These are phyloP conservation scores for Eucalyptus sp. DNA, from an alignment of 345 rosid genomes.

Conservation along the genomic window DNA sequence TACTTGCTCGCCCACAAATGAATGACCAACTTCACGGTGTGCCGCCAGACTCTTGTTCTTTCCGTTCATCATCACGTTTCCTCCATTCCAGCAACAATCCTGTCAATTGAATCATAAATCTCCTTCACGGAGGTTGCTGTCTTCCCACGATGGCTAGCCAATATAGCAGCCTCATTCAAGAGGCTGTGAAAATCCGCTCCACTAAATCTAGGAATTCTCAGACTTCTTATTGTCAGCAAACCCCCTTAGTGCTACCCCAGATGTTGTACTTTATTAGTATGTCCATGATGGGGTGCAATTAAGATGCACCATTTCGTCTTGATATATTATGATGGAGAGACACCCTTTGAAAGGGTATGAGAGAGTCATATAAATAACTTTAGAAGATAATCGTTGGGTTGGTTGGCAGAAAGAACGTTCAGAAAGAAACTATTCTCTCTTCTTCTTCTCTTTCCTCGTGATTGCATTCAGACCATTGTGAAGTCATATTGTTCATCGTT, in stretches of 20 bases:
- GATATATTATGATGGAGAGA: no score
- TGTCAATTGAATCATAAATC: conserved; percentile 87
- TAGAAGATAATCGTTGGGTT: no score
- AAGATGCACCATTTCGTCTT: no score
- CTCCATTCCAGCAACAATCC: conserved; percentile 97
- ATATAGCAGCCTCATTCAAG: conserved; percentile 78
- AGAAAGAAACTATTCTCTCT: no score
- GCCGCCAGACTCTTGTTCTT: conserved; percentile 92
- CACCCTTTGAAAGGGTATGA: no score
- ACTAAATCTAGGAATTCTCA: conserved; percentile 88
- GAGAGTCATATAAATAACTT: no score
- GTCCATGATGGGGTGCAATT: no score
- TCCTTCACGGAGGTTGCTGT: conserved; percentile 77
- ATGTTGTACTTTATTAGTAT: no score
- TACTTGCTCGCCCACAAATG: conserved; percentile 56
- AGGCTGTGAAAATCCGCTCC: conserved; percentile 94
- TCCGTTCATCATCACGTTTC: conserved; percentile 81
- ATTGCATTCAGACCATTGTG: no score
- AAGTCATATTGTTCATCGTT: no score
- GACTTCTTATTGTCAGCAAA: neutral
- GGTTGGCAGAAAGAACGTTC: no score
- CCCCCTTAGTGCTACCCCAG: neutral
- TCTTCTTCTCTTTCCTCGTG: no score
- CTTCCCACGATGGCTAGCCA: conserved; percentile 78
- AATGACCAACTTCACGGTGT: conserved; percentile 93